phyloP scores from a whole-genome alignment of 2,329 filamentous ascomycete genomes.

The Colletotrichum lindemuthianum region DNA sequence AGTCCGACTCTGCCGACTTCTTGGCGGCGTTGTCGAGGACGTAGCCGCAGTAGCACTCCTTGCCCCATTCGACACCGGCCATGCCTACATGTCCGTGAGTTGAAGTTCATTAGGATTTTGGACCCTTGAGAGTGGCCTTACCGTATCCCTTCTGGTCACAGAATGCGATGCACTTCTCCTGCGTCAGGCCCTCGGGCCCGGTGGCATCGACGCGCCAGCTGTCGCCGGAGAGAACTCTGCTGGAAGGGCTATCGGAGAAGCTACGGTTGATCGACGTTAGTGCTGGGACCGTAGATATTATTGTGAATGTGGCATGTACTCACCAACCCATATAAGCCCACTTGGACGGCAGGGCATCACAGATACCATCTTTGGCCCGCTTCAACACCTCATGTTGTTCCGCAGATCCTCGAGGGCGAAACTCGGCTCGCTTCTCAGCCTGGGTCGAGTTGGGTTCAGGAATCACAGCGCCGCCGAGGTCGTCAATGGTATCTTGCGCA shows the following conservation, averaged over 20 bases:
- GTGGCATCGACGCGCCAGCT: neutral
- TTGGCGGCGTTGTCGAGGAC: slow-evolving; percentile 62
- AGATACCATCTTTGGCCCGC: slow-evolving; percentile 1
- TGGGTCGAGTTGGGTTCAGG: neutral
- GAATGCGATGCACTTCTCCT: slow-evolving; percentile 55
- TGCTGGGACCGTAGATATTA: no score
- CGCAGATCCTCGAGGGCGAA: neutral
- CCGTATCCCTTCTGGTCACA: slow-evolving; percentile 55
- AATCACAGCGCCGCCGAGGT: neutral
- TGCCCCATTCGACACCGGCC: slow-evolving; percentile 61
- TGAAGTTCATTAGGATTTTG: no score
- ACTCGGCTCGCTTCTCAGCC: neutral
- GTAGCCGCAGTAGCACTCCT: slow-evolving; percentile 63
- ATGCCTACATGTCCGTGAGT: neutral
- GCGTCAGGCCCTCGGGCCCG: slow-evolving; percentile 3
- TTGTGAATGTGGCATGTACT: neutral
- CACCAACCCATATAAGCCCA: slow-evolving; percentile 19
- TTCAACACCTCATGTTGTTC: neutral
- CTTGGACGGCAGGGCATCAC: neutral
- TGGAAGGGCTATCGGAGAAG: neutral
- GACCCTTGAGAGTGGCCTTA: neutral
- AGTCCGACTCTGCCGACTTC: slow-evolving; percentile 56
- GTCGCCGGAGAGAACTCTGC: slow-evolving; percentile 1
- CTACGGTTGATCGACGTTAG: neutral
- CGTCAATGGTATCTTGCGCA: neutral